Conservation (phyloP, 371 early-diverging fungal genomes). For the Lichtheimia ornata region DNA sequence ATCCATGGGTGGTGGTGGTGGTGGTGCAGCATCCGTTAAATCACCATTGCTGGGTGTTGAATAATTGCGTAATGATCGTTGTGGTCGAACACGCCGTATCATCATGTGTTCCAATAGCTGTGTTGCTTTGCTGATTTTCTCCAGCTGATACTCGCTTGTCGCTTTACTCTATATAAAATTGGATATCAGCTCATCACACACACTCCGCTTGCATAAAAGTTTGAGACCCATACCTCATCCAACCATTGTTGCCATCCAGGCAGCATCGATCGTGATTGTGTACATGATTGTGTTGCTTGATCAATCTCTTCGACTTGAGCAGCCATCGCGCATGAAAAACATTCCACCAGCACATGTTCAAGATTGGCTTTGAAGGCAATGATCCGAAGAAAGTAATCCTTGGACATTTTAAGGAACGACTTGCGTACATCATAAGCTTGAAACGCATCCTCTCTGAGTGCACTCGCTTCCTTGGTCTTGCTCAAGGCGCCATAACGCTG, state of each 20-base stretch:
- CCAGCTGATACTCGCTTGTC: slow-evolving; percentile 34
- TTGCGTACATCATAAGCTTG: slow-evolving; percentile 68
- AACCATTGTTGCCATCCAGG: slow-evolving; percentile 47
- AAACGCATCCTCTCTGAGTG: slow-evolving; percentile 71
- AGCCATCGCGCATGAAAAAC: slow-evolving; percentile 37
- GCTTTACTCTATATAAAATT: slow-evolving; percentile 28
- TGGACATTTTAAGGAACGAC: slow-evolving; percentile 50
- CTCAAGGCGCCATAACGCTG: slow-evolving; percentile 57
- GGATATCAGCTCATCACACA: slow-evolving; percentile 3
- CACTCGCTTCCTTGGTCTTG: slow-evolving; percentile 69
- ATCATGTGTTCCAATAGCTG: slow-evolving; percentile 27
- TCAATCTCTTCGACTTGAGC: slow-evolving; percentile 38
- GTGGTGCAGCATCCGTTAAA: neutral
- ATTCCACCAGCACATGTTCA: slow-evolving; percentile 34
- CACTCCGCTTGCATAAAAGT: neutral
- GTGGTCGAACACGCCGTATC: slow-evolving; percentile 37
- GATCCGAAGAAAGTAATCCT: slow-evolving; percentile 32
- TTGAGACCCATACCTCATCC: slow-evolving; percentile 28
- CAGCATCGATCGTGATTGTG: slow-evolving; percentile 24
- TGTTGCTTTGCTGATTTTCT: slow-evolving; percentile 27
- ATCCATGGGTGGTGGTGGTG: slow-evolving; percentile 2
- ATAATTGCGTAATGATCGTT: slow-evolving; percentile 35
- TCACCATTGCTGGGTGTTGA: slow-evolving; percentile 15
- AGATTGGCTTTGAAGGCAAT: slow-evolving; percentile 36
- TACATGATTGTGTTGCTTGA: slow-evolving; percentile 26